Percentiles rank a stretch among this genome's conserved stretches.
These are phyloP conservation scores for Nemania diffusa DNA, from an alignment of 2,329 filamentous ascomycete genomes.

Conservation along the genomic window DNA sequence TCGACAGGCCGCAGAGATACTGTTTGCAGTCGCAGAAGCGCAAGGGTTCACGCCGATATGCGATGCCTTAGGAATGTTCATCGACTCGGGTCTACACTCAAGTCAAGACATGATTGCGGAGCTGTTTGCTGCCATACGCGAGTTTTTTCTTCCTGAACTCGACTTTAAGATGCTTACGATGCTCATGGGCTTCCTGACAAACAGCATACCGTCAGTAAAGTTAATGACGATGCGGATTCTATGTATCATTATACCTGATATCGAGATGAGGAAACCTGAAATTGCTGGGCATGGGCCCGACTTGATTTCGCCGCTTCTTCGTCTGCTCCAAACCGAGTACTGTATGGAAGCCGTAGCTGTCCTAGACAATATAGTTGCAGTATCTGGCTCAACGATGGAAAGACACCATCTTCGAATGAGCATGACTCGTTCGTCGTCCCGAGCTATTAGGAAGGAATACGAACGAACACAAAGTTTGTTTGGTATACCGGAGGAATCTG, in stretches of 20 bases:
- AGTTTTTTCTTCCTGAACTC: slow-evolving; percentile 81
- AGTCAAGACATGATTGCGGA: slow-evolving; percentile 81
- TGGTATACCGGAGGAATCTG: slow-evolving; percentile 93
- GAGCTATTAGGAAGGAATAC: slow-evolving; percentile 90
- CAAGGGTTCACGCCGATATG: slow-evolving; percentile 76
- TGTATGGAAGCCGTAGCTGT: slow-evolving; percentile 93
- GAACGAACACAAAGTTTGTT: slow-evolving; percentile 94
- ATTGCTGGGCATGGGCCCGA: slow-evolving; percentile 93
- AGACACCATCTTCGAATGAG: slow-evolving; percentile 97
- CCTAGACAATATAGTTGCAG: slow-evolving; percentile 93
- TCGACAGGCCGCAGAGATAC: slow-evolving; percentile 71
- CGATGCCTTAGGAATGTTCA: slow-evolving; percentile 75
- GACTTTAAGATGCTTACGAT: slow-evolving; percentile 90
- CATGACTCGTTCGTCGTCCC: slow-evolving; percentile 90
- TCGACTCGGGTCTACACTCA: slow-evolving; percentile 71
- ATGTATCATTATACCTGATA: slow-evolving; percentile 83
- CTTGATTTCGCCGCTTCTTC: slow-evolving; percentile 89
- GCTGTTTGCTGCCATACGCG: slow-evolving; percentile 77
- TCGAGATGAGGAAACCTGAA: slow-evolving; percentile 92
- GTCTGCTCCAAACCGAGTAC: slow-evolving; percentile 90
- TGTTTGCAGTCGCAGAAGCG: slow-evolving; percentile 77
- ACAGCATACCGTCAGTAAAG: slow-evolving; percentile 89
- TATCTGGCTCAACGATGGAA: slow-evolving; percentile 91
- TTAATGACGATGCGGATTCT: slow-evolving; percentile 92
- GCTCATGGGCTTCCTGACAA: slow-evolving; percentile 89